Evolutionary conservation across 2,329 filamentous ascomycete genomes (phyloP), one percentile per base, ranked within the genome.

Genomic region (Venturia nashicola): DNA sequence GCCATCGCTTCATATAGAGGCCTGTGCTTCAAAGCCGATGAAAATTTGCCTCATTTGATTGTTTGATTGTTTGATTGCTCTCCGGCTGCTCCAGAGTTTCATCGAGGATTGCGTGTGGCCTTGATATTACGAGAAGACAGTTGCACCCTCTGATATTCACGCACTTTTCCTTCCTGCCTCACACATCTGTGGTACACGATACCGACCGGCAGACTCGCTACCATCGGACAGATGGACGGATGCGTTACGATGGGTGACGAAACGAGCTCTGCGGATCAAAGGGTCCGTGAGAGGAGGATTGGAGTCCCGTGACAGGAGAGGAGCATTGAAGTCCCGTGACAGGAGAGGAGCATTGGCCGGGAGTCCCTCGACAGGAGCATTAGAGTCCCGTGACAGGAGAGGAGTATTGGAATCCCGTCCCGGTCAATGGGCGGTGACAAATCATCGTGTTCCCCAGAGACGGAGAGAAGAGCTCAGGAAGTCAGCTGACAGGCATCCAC

Each of bases 41-140:
- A 57, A 57, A 57, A 57, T 57, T 57, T 57, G 51, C 51, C 9
- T 14, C 9, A 3, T 57, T 57, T 57, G 51, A 57, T 57, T 57
- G 16, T n/a, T n/a, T n/a, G n/a, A n/a, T n/a, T n/a, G n/a, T n/a
- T n/a, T n/a, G 51, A 57, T 57, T 57, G 16, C 51, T n/a, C 1
- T 3, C 27, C 14, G 27, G 9, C 16, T 36, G 51, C 18, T 57
- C 32, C 12, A 57, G 51, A 57, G 32, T 57, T 57, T 36, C 51
- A 57, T 57, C 40, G 12, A 16, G 36, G 27, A 27, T 27, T 27
- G 27, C 27, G 2, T 27, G 27, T 27, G 4, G 27, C 27, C 27
- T n/a, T n/a, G n/a, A n/a, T n/a, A n/a, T n/a, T n/a, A n/a, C n/a
- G n/a, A n/a, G n/a, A n/a, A n/a, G n/a, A n/a, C n/a, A n/a, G n/a